Evolutionary conservation across 495 filamentous ascomycete species (phyloP).

Genomic region (Aspergillus mulundensis): DNA sequence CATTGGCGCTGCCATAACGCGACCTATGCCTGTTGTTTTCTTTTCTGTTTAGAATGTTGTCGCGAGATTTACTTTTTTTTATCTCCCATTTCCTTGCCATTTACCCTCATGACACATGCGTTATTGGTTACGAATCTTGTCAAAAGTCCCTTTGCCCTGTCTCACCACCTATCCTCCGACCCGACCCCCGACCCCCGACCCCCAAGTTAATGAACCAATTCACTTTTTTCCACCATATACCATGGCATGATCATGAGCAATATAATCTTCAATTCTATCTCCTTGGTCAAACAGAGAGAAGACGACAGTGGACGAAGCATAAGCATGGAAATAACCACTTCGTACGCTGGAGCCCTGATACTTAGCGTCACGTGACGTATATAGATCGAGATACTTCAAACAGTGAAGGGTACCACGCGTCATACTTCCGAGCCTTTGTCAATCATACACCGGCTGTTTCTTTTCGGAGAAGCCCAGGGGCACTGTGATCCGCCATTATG

Average conservation of each 20-base stretch:
- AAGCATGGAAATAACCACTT: not conserved
- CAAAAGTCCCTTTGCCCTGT: slow-evolving; percentile 27
- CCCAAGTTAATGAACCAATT: slow-evolving; percentile 14
- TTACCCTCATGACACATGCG: slow-evolving; percentile 14
- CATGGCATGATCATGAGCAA: slow-evolving; percentile 4
- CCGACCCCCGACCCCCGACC: not conserved
- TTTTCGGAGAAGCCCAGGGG: not conserved
- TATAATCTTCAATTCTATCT: not conserved
- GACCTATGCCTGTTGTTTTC: slow-evolving; percentile 36
- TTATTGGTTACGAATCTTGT: slow-evolving; percentile 21
- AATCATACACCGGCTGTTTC: too few relatives aligned
- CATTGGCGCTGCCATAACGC: slow-evolving; percentile 25
- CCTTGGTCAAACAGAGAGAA: too few relatives aligned
- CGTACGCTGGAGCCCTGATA: not conserved
- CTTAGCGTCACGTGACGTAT: slow-evolving; percentile 5
- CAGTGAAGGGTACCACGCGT: too few relatives aligned
- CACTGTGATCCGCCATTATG: not conserved
- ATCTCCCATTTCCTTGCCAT: slow-evolving; percentile 7
- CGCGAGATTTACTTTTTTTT: slow-evolving; percentile 11
- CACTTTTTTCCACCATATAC: slow-evolving; percentile 1
- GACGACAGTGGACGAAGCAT: not conserved
- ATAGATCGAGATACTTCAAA: not conserved
- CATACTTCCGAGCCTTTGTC: too few relatives aligned
- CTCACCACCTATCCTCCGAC: slow-evolving; percentile 15
- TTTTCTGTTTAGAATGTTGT: slow-evolving; percentile 27